Evolutionary conservation across 495 filamentous ascomycete genomes (phyloP), one percentile per base, ranked within the genome.

Genomic region (Jackrogersella minutella): DNA sequence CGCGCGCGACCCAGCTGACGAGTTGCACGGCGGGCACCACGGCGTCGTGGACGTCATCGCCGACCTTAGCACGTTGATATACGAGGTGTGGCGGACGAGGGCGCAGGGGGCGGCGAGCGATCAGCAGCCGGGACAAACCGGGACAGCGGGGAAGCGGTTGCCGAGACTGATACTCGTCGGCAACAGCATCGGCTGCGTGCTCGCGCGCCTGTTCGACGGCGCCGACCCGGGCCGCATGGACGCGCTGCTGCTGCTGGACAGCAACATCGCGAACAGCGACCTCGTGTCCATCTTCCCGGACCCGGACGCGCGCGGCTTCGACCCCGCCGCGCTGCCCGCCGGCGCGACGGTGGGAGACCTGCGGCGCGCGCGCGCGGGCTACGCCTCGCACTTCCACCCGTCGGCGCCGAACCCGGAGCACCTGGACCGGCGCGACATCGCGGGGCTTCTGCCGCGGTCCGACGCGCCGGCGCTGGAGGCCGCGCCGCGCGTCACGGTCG

Each of bases 211-310:
- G 17, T 89, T 83, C 66, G 80, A 82, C 3, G 72, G 81, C 14
- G 55, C 71, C 1, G 78, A 86, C 61, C 79, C 82, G 0, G 73
- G 77, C 11, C 73, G 73, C 5, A 80, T 85, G 1, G 73, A 72
- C 0, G 86, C 75, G 2, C 73, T 85, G 0, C 55, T 90, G 13
- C 76, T 90, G 3, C 82, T 90, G 0, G 87, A 90, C 68, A 85
- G 84, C 28, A 84, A 86, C 72, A 83, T 89, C 66, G 83, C 85
- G 9, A 87, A 88, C 70, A 80, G 79, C 2, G 81, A 90, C 63
- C 86, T 85, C 43, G 79, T 85, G 2, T 85, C 83, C 5, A 61
- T 87, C 10, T 87, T 84, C 69, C 88, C 86, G 0, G 82, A 90
- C 63, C 88, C 88, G 2, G 83, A 86, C 62, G 73, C 72, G 0